Conservation (phyloP, 2,329 filamentous ascomycete species). For the Phialophora verrucosa region DNA sequence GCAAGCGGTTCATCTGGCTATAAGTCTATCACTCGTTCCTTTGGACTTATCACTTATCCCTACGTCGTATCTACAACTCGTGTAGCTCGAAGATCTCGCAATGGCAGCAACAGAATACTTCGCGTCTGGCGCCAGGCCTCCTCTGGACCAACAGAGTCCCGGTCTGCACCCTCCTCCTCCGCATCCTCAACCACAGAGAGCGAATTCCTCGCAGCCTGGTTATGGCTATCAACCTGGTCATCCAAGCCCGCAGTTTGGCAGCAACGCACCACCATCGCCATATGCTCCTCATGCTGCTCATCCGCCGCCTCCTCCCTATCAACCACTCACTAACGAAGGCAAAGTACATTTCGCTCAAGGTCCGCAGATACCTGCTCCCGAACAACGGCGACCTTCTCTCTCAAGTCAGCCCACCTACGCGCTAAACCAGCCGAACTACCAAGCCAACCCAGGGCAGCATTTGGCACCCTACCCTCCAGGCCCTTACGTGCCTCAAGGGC, state of each 20-base stretch:
- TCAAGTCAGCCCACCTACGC: conserved; percentile 27
- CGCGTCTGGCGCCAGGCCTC: conserved; percentile 27
- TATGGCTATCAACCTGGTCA: conserved; percentile 22
- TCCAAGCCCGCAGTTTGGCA: conserved; percentile 25
- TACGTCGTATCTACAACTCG: not conserved
- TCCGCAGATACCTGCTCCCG: conserved; percentile 14
- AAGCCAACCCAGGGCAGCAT: conserved; percentile 22
- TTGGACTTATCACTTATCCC: conserved; percentile 9
- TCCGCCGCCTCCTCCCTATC: conserved; percentile 37
- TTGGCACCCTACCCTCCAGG: conserved; percentile 21
- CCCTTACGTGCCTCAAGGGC: conserved; percentile 23
- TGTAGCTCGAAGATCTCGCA: not conserved
- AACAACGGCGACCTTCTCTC: conserved; percentile 32
- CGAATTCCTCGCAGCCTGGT: conserved; percentile 25
- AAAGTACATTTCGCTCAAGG: conserved; percentile 35
- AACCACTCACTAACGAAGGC: conserved; percentile 26
- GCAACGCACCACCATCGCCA: conserved; percentile 19
- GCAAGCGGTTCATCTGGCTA: conserved; percentile 21
- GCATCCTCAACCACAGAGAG: conserved; percentile 24
- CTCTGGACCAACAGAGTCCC: conserved; percentile 25
- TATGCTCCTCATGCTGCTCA: conserved; percentile 34
- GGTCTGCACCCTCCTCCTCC: conserved; percentile 20
- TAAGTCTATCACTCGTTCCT: conserved; percentile 13
- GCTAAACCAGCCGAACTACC: conserved; percentile 28
- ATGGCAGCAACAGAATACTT: conserved; percentile 41